Conservation (phyloP, 495 filamentous ascomycete species). For the Penicillium simplicissimum region DNA sequence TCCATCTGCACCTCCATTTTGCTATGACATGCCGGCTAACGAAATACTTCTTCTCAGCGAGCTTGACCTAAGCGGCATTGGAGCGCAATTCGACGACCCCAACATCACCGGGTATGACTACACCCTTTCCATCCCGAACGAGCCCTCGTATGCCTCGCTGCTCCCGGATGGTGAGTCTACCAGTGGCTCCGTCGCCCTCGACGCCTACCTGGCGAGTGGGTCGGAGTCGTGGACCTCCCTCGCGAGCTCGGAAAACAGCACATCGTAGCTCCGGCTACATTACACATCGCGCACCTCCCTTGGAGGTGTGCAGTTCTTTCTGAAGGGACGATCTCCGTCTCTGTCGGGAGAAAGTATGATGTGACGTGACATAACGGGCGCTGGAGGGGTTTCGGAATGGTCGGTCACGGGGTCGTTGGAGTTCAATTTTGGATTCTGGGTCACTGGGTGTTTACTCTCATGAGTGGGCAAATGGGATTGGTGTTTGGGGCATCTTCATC, state of each 20-base stretch:
- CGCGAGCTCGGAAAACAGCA: not conserved
- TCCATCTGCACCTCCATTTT: not conserved
- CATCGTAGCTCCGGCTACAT: not conserved
- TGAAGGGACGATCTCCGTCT: not conserved
- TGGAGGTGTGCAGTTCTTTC: not conserved
- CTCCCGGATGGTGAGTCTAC: not conserved
- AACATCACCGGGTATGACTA: not conserved
- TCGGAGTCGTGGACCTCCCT: not conserved
- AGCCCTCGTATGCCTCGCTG: not conserved
- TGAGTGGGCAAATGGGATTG: not conserved
- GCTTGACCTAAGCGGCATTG: not conserved
- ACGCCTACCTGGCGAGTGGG: not conserved
- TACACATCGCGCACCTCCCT: not conserved
- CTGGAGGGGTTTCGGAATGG: not conserved
- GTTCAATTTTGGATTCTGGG: not conserved
- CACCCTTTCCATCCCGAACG: not conserved
- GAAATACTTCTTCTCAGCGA: not conserved
- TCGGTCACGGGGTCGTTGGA: not conserved
- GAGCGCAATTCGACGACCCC: not conserved
- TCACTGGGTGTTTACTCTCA: not conserved
- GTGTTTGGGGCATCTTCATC: not conserved
- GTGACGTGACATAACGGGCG: not conserved
- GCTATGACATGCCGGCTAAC: not conserved
- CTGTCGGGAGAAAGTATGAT: not conserved
- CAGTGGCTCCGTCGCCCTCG: not conserved